Conservation (phyloP, 108 stramenopile species). For the Skeletonema potamos region DNA sequence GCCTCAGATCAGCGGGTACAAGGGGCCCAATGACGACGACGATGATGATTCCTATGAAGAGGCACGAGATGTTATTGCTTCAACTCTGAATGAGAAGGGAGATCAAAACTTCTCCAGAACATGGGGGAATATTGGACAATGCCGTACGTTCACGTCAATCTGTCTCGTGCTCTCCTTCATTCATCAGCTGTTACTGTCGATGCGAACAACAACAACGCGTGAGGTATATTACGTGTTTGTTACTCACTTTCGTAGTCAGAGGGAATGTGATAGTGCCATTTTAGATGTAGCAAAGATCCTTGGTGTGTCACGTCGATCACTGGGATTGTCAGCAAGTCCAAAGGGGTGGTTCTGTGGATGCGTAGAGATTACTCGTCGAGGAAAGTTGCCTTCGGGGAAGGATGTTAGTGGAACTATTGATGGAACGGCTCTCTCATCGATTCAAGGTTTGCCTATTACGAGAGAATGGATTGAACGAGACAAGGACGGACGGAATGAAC, state of each 20-base stretch:
- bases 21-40: background rate
- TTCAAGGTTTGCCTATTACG: slow-evolving; percentile 64
- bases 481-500: slow-evolving; percentile 19
- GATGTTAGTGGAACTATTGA: slow-evolving; percentile 44
- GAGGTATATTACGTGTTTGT: slow-evolving; percentile 88
- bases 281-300: slow-evolving; percentile 58
- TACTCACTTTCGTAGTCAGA: slow-evolving; percentile 80
- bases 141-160: slow-evolving; percentile 61
- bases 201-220: slow-evolving; percentile 74
- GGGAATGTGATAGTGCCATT: slow-evolving; percentile 68
- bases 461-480: slow-evolving; percentile 55
- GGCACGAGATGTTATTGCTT: background rate
- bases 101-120: slow-evolving; percentile 13
- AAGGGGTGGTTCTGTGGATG: slow-evolving; percentile 88
- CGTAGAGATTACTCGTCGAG: slow-evolving; percentile 47
- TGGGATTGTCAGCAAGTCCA: slow-evolving; percentile 82
- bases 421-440: slow-evolving; percentile 46
- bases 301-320: slow-evolving; percentile 53
- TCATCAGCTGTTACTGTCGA: slow-evolving; percentile 55
- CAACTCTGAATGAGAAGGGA: background rate
- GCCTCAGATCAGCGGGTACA: background rate
- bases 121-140: slow-evolving; percentile 49
- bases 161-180: slow-evolving; percentile 63
- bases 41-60: background rate
- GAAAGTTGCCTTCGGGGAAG: slow-evolving; percentile 37